Conservation (phyloP, 306 rosid species). For the Canavalia ensiformis region DNA sequence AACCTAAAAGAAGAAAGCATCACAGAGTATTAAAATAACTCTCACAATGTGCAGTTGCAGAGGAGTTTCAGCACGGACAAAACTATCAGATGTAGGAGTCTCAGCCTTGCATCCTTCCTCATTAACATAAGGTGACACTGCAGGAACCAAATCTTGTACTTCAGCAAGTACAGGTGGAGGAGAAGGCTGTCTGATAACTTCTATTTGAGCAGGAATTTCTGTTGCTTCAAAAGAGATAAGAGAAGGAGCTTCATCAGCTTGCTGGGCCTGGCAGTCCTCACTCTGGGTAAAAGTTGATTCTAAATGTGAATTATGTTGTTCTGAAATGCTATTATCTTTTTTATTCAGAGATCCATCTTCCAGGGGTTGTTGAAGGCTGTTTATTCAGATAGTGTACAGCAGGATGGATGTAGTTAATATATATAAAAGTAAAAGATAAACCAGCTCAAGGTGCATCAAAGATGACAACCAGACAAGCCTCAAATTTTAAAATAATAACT, state of each 20-base stretch:
- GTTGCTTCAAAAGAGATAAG: conserved; percentile 80
- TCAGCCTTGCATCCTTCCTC: conserved; percentile 60
- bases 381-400: conserved; percentile 51
- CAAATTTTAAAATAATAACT: background rate
- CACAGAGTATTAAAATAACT: conserved; percentile 10
- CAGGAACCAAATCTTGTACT: conserved; percentile 86
- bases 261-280: conserved; percentile 53
- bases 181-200: conserved; percentile 82
- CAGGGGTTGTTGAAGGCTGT: conserved; percentile 68
- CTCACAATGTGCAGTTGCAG: conserved; percentile 82
- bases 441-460: conserved; percentile 28
- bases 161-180: conserved; percentile 97
- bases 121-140: conserved; percentile 60
- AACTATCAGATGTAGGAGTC: conserved; percentile 56
- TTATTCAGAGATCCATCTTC: conserved; percentile 56
- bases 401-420: conserved; percentile 30
- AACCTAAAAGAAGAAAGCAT: background rate
- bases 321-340: conserved; percentile 57
- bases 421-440: conserved; percentile 29
- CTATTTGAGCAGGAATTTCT: conserved; percentile 60
- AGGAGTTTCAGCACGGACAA: conserved; percentile 70
- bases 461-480: background rate
- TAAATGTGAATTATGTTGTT: conserved; percentile 55
- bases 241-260: conserved; percentile 63
- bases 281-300: conserved; percentile 58